Percentiles rank a stretch among this genome's conserved stretches.
Evolutionary conservation across 2,329 filamentous ascomycete genomes (phyloP).

Genomic region (Phialophora tarda): DNA sequence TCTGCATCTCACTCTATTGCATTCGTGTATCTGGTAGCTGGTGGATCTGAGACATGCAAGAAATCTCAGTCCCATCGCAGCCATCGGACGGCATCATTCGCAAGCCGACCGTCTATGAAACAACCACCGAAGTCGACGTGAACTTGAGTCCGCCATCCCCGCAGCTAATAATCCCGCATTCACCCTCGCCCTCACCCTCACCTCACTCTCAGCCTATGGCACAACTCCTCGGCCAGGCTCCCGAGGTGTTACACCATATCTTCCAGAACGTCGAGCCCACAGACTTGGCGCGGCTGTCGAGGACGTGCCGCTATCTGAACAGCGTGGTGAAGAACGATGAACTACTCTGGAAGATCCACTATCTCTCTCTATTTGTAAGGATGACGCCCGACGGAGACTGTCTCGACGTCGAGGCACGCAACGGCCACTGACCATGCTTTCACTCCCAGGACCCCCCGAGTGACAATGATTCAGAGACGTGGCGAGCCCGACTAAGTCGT

Average conservation of each 20-base stretch:
- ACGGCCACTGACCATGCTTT: conserved; percentile 20
- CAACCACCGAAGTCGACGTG: neutral
- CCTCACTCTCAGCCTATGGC: conserved; percentile 27
- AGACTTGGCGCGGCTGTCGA: conserved; percentile 61
- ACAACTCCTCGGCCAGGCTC: conserved; percentile 53
- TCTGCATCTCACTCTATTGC: neutral
- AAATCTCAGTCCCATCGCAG: neutral
- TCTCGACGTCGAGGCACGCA: neutral
- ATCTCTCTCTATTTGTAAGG: conserved; percentile 62
- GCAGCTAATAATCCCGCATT: neutral
- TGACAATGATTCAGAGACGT: conserved; percentile 40
- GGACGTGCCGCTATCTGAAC: conserved; percentile 60
- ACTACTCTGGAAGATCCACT: conserved; percentile 67
- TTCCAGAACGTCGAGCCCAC: conserved; percentile 61
- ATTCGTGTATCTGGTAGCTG: neutral
- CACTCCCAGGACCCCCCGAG: conserved; percentile 33
- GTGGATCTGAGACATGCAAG: neutral
- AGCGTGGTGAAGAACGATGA: conserved; percentile 63
- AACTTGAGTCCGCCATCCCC: neutral
- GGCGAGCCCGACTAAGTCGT: conserved; percentile 47
- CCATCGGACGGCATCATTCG: neutral
- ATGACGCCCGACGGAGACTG: neutral
- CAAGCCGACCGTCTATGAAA: neutral
- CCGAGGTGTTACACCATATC: conserved; percentile 69
- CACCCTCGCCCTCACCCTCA: neutral